Evolutionary conservation across 768 basidiomycete species (phyloP), one percentile per base, ranked within the genome.

Genomic region (Amanita inopinata): DNA sequence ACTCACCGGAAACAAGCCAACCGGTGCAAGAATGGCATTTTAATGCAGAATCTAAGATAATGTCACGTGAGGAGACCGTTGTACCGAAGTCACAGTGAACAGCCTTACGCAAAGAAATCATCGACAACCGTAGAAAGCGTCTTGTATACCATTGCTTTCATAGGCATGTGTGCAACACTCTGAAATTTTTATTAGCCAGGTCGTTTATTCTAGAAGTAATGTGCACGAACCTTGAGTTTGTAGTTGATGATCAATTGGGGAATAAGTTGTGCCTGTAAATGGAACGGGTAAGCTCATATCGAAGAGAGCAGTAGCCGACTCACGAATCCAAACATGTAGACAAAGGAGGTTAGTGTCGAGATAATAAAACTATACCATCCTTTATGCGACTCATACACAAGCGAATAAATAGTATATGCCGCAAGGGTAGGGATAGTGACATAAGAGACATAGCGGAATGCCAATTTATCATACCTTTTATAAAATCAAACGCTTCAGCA

Each of bases 101-200:
- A 54, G n/a, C n/a, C 83, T 53, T 69, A 90, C 85, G 83, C 82
- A 58, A 90, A 89, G 52, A 94, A 76, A 61, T 97, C 91, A 63
- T 94, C 93, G 33, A 93, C 85, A 36, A 88, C 84, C 1, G 83
- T 88, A 33, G 88, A 84, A 46, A 94, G 69, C 1, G 86, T 80
- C 66, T 94, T 96, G 71, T 91, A 94, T 51, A 92, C 81, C 88
- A 98, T 91, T 3, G 93, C 86, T 60, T 93, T 96, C 83, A 96
- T 93, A 14, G 93, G 93, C 83, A 98, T 91, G 59, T 98, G 94
- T 33, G 94, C 85, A 25, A 96, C 92, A 59, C 84, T 90, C 84
- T 92, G 64, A 41, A 10, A 34, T 17, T 33, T 3, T 14, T 11
- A 33, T 42, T 14, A 30, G 24, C 42, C 14, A 20, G 15, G 34